Percentiles rank a stretch among this genome's conserved stretches.
phyloP scores from a whole-genome alignment of 164 flowering plant species.

The Houttuynia cordata region DNA sequence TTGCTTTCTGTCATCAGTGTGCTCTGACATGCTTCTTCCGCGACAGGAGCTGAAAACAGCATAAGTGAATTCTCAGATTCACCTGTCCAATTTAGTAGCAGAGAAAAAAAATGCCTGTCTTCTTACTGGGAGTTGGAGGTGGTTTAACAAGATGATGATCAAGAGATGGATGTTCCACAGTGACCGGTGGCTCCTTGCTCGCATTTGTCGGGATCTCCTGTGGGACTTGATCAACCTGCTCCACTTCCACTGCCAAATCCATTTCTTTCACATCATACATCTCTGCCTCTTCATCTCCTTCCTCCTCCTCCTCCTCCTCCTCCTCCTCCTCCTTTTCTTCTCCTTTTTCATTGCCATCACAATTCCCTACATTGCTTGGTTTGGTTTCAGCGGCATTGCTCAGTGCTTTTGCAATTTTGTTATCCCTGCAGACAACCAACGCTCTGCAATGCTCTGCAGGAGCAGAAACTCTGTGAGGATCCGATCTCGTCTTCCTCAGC shows the following conservation, averaged over 20 bases:
- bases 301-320: conserved; percentile 16
- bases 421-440: no score
- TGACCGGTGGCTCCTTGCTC: background rate
- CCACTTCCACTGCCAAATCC: background rate
- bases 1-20: conserved; percentile 22
- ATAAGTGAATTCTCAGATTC: background rate
- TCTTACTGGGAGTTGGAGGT: conserved; percentile 13
- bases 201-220: no score
- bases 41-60: conserved; percentile 15
- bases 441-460: conserved; percentile 10
- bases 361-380: conserved; percentile 5
- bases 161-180: conserved; percentile 5
- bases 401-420: conserved; percentile 6
- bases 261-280: conserved; percentile 40
- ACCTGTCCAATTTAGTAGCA: background rate
- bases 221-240: no score
- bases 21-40: conserved; percentile 9
- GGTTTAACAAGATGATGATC: conserved; percentile 10
- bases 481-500: conserved; percentile 18
- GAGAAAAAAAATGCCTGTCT: background rate
- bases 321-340: conserved; percentile 20
- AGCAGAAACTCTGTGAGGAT: conserved; percentile 1
- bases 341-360: conserved; percentile 5
- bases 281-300: conserved; percentile 22
- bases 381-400: conserved; percentile 18